phyloP scores from a whole-genome alignment of 1,284 basidiomycete genomes.

The Tranzscheliella williamsii region DNA sequence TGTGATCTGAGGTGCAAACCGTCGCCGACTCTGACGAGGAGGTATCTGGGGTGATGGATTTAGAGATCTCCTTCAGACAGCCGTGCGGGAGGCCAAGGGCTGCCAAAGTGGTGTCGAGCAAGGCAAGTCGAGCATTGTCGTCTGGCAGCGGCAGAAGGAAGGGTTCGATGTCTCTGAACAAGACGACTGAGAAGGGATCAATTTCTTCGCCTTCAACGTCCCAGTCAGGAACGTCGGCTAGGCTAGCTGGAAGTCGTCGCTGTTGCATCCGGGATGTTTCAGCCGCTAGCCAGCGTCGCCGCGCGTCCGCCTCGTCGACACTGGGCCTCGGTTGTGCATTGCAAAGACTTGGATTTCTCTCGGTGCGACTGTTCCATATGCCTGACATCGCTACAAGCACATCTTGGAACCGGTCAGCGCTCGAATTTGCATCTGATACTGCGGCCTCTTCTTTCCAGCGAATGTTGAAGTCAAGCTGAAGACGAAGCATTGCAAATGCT shows the following conservation, averaged over 20 bases:
- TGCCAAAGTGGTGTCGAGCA: neutral
- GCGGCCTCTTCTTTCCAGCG: neutral
- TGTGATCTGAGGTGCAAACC: too few species aligned
- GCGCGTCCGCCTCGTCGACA: neutral
- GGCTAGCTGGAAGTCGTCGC: neutral
- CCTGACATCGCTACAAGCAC: neutral
- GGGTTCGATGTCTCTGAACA: neutral
- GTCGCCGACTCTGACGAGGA: too few species aligned
- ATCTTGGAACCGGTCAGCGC: neutral
- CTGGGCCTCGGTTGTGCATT: neutral
- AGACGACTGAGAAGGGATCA: neutral
- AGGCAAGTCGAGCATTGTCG: neutral
- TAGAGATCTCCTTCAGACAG: neutral
- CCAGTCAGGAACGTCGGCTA: conserved; percentile 1
- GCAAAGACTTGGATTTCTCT: neutral
- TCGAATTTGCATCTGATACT: neutral
- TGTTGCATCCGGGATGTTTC: neutral
- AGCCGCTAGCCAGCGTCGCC: neutral
- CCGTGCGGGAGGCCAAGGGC: neutral
- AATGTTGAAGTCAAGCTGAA: neutral
- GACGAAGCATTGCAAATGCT: neutral
- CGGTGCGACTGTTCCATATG: neutral
- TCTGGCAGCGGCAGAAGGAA: neutral
- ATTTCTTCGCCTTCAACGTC: conserved; percentile 1
- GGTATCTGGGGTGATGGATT: too few species aligned